Conservation (phyloP, 106 monocot species). For the Dioscorea zingiberensis region DNA sequence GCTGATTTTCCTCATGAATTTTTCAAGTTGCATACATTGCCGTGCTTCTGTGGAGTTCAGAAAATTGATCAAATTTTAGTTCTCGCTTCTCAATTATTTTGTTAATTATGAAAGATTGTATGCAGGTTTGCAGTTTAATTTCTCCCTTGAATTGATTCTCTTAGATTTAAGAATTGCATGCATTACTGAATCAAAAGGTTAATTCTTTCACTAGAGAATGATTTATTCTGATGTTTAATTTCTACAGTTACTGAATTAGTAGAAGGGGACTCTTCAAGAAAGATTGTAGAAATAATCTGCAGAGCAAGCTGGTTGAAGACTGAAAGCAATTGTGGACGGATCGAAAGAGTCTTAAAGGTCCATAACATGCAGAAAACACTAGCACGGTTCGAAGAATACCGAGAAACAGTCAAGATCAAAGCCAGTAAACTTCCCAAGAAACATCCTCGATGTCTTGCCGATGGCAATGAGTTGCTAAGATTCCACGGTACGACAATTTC, state of each 20-base stretch:
- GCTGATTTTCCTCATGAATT: too few relatives aligned
- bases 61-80: too few relatives aligned
- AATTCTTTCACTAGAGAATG: too few relatives aligned
- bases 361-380: slow-evolving; percentile 92
- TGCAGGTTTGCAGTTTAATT: not conserved
- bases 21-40: too few relatives aligned
- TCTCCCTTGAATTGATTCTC: not conserved
- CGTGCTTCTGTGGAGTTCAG: too few relatives aligned
- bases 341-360: slow-evolving; percentile 84
- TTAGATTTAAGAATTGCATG: too few relatives aligned
- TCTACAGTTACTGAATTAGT: slow-evolving; percentile 70
- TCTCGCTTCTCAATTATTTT: too few relatives aligned
- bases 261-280: slow-evolving; percentile 92
- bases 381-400: slow-evolving; percentile 73
- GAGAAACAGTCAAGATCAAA: slow-evolving; percentile 67
- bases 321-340: slow-evolving; percentile 54
- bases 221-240: too few relatives aligned
- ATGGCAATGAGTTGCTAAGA: slow-evolving; percentile 89
- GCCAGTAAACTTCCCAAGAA: slow-evolving; percentile 87
- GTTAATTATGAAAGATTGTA: not conserved
- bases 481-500: slow-evolving; percentile 78
- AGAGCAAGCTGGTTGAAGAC: slow-evolving; percentile 72
- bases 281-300: slow-evolving; percentile 98
- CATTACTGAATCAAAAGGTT: too few relatives aligned
- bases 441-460: slow-evolving; percentile 91